phyloP scores from a whole-genome alignment of 805 yeast genomes.

The Cyberlindnera xylosilytica region DNA sequence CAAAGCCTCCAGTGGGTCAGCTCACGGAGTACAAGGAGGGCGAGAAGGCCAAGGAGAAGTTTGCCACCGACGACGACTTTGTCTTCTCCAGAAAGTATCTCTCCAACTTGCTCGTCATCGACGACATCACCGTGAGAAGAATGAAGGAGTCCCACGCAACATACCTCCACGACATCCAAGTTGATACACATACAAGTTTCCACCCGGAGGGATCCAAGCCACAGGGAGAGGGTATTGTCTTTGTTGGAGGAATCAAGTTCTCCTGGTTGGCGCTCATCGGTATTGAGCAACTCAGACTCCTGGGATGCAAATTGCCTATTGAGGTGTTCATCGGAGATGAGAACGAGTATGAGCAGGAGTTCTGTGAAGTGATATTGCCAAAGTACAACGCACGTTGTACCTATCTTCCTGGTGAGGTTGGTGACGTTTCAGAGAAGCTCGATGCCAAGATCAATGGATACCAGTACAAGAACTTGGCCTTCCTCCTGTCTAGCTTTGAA shows the following conservation, averaged over 20 bases:
- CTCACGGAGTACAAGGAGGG: constrained; percentile 40
- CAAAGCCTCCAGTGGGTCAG: constrained; percentile 38
- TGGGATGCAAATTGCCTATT: constrained; percentile 63
- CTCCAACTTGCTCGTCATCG: constrained; percentile 40
- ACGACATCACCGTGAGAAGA: constrained; percentile 31
- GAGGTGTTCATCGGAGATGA: constrained; percentile 66
- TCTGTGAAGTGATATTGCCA: constrained; percentile 61
- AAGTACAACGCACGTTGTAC: constrained; percentile 60
- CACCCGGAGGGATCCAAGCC: constrained; percentile 24
- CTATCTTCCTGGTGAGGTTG: constrained; percentile 51
- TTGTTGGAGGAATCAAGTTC: constrained; percentile 74
- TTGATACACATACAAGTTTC: constrained; percentile 39
- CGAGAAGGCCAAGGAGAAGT: constrained; percentile 41
- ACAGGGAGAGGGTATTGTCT: constrained; percentile 54
- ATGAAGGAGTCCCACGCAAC: constrained; percentile 38
- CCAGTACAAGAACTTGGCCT: constrained; percentile 64
- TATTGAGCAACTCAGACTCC: constrained; percentile 55
- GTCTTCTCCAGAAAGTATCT: constrained; percentile 45
- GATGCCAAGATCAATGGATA: constrained; percentile 53
- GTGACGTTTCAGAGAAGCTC: constrained; percentile 44
- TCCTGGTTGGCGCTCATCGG: constrained; percentile 67
- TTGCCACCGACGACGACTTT: constrained; percentile 38
- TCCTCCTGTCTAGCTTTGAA: constrained; percentile 67
- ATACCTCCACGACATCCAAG: constrained; percentile 31
- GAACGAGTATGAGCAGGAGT: constrained; percentile 64